Conservation (phyloP, 164 flowering plant genomes). For the Vitis labrusca region DNA sequence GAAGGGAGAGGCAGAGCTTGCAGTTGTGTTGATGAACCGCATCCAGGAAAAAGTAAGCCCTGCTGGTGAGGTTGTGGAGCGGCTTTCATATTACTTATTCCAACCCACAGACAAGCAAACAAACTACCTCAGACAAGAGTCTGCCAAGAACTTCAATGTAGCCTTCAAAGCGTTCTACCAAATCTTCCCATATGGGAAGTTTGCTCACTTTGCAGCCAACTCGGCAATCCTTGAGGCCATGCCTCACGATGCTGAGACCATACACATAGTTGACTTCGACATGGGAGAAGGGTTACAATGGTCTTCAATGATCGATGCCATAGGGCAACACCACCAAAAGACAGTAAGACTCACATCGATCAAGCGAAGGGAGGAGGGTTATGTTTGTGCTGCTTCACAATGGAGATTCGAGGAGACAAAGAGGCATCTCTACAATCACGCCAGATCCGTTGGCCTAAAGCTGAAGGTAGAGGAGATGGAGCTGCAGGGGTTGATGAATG, state of each 20-base stretch:
- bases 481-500: conserved; percentile 35
- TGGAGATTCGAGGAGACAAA: conserved; percentile 40
- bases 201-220: conserved; percentile 57
- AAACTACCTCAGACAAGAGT: conserved; percentile 45
- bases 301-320: conserved; percentile 49
- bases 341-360: conserved; percentile 37
- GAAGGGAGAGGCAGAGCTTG: conserved; percentile 37
- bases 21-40: conserved; percentile 36
- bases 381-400: background rate
- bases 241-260: conserved; percentile 32
- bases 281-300: conserved; percentile 64
- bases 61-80: conserved; percentile 38
- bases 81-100: conserved; percentile 37
- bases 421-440: conserved; percentile 36
- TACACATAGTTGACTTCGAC: conserved; percentile 57
- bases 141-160: conserved; percentile 34
- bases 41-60: conserved; percentile 46
- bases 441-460: conserved; percentile 32
- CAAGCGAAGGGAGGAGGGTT: conserved; percentile 26
- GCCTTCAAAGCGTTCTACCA: conserved; percentile 51
- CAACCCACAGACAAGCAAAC: conserved; percentile 24
- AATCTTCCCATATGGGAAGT: conserved; percentile 41
- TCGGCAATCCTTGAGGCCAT: conserved; percentile 48
- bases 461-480: conserved; percentile 45
- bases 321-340: conserved; percentile 13